Evolutionary conservation across 306 rosid genomes (phyloP), one percentile per base, ranked within the genome.

Genomic region (Lathyrus tuberosus): DNA sequence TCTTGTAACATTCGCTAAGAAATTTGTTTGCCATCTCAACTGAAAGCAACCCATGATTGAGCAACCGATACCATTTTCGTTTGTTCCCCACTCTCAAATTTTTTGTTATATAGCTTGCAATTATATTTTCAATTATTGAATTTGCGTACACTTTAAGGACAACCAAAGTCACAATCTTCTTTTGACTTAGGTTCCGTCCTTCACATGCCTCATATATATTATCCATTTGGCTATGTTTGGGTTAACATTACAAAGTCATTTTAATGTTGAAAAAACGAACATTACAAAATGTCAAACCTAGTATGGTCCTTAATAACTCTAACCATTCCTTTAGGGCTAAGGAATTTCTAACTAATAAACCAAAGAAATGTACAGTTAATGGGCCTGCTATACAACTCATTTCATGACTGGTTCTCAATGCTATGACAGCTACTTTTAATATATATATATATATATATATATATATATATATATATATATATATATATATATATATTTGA

Each of bases 21-120:
- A 53, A 37, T 54, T 30, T 30, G 15, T 10, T 40, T 56, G 42
- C 35, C 24, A 41, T 56, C 42, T 54, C 37, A 51, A 40, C 58
- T 26, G 15, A 72, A 38, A 62, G 63, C 53, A 18, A 73, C 69
- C 28, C 63, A 64, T 62, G 57, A 41, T 54, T 70, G 54, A 6
- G 1, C 26, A 31, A 46, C 14, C 13, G 47, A 60, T 71, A 8
- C 16, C 53, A 48, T 73, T 73, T 63, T 51, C 24, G 10, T 30
- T 10, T 60, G 60, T 60, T 66, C 61, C 43, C 44, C 78, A 41
- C 71, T 7, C 31, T 15, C 44, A 26, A 52, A 0, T 24, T n/a
- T 51, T 26, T 73, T 62, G 63, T 51, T 37, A 20, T n/a, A 10
- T 72, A 62, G 69, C 53, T 48, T 73, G 63, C 51, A 72, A 61